phyloP scores from a whole-genome alignment of 441 rosid genomes.

The Raphanus hybrid region DNA sequence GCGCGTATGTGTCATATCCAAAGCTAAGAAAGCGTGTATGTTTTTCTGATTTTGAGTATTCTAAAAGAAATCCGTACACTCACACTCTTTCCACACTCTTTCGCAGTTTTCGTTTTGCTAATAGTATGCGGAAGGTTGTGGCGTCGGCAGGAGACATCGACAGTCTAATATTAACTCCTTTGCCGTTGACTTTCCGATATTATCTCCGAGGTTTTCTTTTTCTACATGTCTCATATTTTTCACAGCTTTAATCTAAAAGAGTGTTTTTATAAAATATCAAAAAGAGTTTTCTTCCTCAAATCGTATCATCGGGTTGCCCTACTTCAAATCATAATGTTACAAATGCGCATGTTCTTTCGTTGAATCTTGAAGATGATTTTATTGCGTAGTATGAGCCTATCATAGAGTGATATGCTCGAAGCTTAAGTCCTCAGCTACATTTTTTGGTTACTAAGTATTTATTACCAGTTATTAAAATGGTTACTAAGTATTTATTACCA shows the following conservation, averaged over 20 bases:
- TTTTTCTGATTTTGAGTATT: neutral
- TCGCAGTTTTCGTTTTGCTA: slow-evolving; percentile 7
- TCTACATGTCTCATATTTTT: neutral
- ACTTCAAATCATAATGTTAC: neutral
- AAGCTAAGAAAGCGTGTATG: neutral
- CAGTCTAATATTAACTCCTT: slow-evolving; percentile 1
- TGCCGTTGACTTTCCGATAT: neutral
- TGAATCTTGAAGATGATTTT: neutral
- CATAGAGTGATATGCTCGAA: neutral
- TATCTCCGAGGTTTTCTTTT: neutral
- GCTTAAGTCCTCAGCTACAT: neutral
- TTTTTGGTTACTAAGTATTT: too few relatives aligned
- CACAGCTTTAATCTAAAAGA: neutral
- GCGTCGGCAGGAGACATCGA: slow-evolving; percentile 30
- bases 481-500: too few relatives aligned
- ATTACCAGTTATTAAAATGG: too few relatives aligned
- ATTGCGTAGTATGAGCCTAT: neutral
- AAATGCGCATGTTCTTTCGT: neutral
- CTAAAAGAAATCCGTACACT: neutral
- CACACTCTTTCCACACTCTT: neutral
- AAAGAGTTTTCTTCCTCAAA: neutral
- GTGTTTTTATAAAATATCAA: neutral
- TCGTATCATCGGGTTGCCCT: neutral
- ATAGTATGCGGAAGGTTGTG: slow-evolving; percentile 23
- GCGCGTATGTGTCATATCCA: slow-evolving; percentile 3